Percentiles rank a stretch among this genome's conserved stretches.
These are phyloP conservation scores for Curvularia sp. DNA, from an alignment of 2,329 filamentous ascomycete genomes.

Conservation along the genomic window DNA sequence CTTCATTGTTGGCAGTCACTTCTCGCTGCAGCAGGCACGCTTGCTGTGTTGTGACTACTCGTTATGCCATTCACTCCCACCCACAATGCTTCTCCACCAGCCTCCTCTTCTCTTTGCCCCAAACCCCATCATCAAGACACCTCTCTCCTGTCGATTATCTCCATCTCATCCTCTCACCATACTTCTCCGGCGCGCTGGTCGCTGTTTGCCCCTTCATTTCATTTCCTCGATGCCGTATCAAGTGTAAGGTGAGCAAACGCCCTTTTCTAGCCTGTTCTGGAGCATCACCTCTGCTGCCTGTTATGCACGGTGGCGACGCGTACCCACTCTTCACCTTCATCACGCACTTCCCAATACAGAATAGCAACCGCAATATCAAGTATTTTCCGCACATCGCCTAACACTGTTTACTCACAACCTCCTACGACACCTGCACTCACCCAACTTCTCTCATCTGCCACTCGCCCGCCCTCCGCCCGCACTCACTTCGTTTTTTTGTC, in stretches of 20 bases:
- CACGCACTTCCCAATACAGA: too few relatives aligned
- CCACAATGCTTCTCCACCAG: not conserved
- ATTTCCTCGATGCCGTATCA: not conserved
- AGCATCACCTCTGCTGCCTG: constrained; percentile 8
- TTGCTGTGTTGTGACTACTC: not conserved
- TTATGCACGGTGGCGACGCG: not conserved
- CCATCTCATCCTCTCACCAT: not conserved
- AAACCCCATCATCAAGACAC: not conserved
- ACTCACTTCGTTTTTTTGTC: not conserved
- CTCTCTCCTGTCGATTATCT: not conserved
- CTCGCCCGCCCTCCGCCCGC: not conserved
- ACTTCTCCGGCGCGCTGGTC: constrained; percentile 10
- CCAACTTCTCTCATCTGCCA: not conserved
- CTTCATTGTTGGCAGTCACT: not conserved
- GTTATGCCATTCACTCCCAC: not conserved
- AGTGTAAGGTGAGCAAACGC: not conserved
- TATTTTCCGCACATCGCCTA: not conserved
- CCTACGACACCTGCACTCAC: not conserved
- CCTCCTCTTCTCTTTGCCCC: not conserved
- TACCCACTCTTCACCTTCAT: too few relatives aligned
- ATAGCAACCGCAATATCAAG: too few relatives aligned
- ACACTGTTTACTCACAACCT: not conserved
- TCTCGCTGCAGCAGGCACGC: not conserved
- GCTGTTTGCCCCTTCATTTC: constrained; percentile 7
- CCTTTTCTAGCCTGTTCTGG: constrained; percentile 2